phyloP scores from a whole-genome alignment of 768 basidiomycete genomes.

The Asterophora lycoperdoides region DNA sequence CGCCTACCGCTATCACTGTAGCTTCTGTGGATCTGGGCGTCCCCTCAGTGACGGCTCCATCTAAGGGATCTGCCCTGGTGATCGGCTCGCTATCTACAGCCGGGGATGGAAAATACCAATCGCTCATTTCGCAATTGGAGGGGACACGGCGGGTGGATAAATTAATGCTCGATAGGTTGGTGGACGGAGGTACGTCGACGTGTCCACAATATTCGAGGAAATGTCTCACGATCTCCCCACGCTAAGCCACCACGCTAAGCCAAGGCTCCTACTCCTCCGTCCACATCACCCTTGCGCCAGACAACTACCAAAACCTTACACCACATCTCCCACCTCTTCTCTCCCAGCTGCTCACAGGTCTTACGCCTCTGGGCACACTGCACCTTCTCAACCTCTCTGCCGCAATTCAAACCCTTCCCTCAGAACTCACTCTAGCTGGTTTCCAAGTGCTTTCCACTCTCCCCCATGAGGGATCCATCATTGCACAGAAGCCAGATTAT shows the following conservation, averaged over 20 bases:
- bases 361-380: slow-evolving; percentile 66
- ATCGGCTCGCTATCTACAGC: slow-evolving; percentile 79
- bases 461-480: slow-evolving; percentile 39
- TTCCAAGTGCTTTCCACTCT: slow-evolving; percentile 52
- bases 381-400: slow-evolving; percentile 55
- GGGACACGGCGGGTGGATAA: slow-evolving; percentile 57
- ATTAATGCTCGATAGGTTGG: slow-evolving; percentile 77
- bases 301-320: slow-evolving; percentile 57
- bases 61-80: slow-evolving; percentile 55
- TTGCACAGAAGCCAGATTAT: slow-evolving; percentile 69
- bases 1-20: slow-evolving; percentile 53
- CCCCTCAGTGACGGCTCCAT: slow-evolving; percentile 16
- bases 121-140: slow-evolving; percentile 58
- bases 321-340: slow-evolving; percentile 55
- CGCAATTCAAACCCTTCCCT: slow-evolving; percentile 40
- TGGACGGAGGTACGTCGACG: slow-evolving; percentile 64
- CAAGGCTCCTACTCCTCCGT: slow-evolving; percentile 58
- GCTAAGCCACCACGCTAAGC: slow-evolving; percentile 52
- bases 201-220: neutral
- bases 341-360: slow-evolving; percentile 52
- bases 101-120: slow-evolving; percentile 75
- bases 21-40: slow-evolving; percentile 20
- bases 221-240: slow-evolving; percentile 7
- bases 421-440: slow-evolving; percentile 62
- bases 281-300: slow-evolving; percentile 58